These are phyloP conservation scores for Stagonosporopsis chrysanthemi DNA, from an alignment of 2,329 filamentous ascomycete species.

Conservation along the genomic window DNA sequence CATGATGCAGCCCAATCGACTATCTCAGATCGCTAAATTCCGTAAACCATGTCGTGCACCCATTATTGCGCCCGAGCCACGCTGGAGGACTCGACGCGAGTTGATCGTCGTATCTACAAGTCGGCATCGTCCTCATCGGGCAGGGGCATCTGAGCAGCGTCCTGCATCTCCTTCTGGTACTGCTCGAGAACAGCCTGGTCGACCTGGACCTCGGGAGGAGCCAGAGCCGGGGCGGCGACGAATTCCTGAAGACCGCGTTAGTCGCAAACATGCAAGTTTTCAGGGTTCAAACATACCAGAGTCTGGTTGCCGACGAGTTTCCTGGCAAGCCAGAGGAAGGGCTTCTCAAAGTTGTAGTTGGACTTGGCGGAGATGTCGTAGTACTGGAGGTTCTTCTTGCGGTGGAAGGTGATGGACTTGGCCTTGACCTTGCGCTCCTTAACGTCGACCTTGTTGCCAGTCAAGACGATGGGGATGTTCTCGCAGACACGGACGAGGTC, in stretches of 20 bases:
- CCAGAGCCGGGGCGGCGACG: slow-evolving; percentile 92
- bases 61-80: slow-evolving; percentile 35
- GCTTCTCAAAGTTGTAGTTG: slow-evolving; percentile 99
- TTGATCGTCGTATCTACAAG: slow-evolving; percentile 54
- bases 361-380: slow-evolving; percentile 99
- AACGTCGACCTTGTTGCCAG: slow-evolving; percentile 99
- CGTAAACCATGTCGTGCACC: slow-evolving; percentile 39
- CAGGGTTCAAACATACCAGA: slow-evolving; percentile 66
- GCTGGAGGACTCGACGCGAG: slow-evolving; percentile 28
- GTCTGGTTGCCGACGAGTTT: slow-evolving; percentile 95
- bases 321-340: slow-evolving; percentile 98
- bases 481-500: slow-evolving; percentile 99
- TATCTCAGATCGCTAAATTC: slow-evolving; percentile 34
- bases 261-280: slow-evolving; percentile 20
- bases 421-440: slow-evolving; percentile 99
- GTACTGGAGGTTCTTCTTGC: slow-evolving; percentile 99
- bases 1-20: slow-evolving; percentile 28
- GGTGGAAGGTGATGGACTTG: slow-evolving; percentile 99
- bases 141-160: slow-evolving; percentile 81
- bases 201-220: slow-evolving; percentile 89
- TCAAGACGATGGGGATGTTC: slow-evolving; percentile 98
- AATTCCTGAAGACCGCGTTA: slow-evolving; percentile 73
- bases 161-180: slow-evolving; percentile 89
- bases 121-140: slow-evolving; percentile 90
- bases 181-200: slow-evolving; percentile 80